These are phyloP conservation scores for Diaporthe nobilis DNA, from an alignment of 2,329 filamentous ascomycete genomes.

Conservation along the genomic window DNA sequence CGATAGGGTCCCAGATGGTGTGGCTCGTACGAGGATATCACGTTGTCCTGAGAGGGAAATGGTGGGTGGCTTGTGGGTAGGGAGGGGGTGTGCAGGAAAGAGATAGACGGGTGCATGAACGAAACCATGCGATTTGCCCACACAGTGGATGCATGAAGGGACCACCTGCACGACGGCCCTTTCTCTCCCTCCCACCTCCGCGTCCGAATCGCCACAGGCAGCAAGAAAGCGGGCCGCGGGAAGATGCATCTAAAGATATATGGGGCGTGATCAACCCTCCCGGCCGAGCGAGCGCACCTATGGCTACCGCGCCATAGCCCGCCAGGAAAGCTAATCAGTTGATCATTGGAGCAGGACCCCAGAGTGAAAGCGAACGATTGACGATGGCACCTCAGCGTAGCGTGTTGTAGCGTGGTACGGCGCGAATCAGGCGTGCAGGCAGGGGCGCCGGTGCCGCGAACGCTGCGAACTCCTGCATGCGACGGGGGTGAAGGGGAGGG, in stretches of 20 bases:
- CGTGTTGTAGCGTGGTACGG: constrained; percentile 2
- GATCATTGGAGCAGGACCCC: neutral
- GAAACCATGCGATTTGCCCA: constrained; percentile 20
- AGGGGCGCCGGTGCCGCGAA: constrained; percentile 20
- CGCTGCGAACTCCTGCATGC: constrained; percentile 30
- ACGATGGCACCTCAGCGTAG: neutral
- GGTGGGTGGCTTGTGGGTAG: neutral
- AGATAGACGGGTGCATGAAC: neutral
- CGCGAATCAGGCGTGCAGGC: constrained; percentile 14
- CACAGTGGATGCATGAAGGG: constrained; percentile 19
- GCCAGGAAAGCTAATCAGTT: neutral
- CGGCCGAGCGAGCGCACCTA: neutral
- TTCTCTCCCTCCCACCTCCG: neutral
- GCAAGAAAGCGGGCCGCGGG: constrained; percentile 10
- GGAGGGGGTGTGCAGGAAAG: neutral
- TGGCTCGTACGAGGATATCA: constrained; percentile 26
- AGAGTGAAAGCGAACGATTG: neutral
- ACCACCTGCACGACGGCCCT: constrained; percentile 18
- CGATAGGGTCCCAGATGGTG: neutral
- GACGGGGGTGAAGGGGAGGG: neutral
- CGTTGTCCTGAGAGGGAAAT: neutral
- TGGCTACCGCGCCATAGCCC: constrained; percentile 8
- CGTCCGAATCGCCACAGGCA: neutral
- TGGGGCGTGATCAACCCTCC: neutral
- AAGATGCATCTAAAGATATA: neutral